A percentile compares a stretch with the other conserved stretches of the same genome.
Conservation (phyloP, 345 rosid genomes). For the Citrus australasica region DNA sequence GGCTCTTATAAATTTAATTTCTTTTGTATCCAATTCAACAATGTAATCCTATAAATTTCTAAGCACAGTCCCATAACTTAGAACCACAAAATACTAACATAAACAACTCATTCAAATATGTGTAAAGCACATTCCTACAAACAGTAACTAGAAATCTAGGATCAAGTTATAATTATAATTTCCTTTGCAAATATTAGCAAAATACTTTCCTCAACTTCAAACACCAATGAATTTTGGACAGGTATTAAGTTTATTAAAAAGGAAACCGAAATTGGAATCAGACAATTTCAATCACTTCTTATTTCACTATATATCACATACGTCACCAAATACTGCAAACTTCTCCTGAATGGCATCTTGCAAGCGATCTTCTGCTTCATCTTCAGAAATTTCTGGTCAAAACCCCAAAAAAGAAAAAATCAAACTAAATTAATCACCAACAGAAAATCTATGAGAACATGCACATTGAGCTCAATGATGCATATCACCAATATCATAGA, state of each 20-base stretch:
- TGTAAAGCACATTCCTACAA: neutral
- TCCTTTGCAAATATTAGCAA: neutral
- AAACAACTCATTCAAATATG: neutral
- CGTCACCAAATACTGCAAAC: constrained; percentile 96
- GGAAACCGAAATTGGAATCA: neutral
- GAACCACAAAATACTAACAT: neutral
- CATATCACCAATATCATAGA: neutral
- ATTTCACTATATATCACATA: constrained; percentile 34
- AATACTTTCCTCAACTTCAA: neutral
- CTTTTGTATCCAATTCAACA: neutral
- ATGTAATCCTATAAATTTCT: neutral
- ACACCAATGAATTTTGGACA: neutral
- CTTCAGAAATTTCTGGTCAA: constrained; percentile 86
- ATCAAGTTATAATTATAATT: neutral
- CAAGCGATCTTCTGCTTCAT: constrained; percentile 91
- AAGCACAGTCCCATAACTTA: neutral
- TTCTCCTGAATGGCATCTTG: constrained; percentile 98
- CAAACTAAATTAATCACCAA: constrained; percentile 10
- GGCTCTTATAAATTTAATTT: neutral
- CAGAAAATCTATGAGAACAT: constrained; percentile 9
- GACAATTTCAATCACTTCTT: constrained; percentile 8
- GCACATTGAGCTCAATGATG: neutral
- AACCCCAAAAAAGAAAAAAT: constrained; percentile 10
- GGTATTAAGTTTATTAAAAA: neutral
- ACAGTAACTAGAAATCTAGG: neutral